A percentile compares a stretch with the other conserved stretches of the same genome.
Conservation (phyloP, 83 land plant genomes). For the Thuja plicata region DNA sequence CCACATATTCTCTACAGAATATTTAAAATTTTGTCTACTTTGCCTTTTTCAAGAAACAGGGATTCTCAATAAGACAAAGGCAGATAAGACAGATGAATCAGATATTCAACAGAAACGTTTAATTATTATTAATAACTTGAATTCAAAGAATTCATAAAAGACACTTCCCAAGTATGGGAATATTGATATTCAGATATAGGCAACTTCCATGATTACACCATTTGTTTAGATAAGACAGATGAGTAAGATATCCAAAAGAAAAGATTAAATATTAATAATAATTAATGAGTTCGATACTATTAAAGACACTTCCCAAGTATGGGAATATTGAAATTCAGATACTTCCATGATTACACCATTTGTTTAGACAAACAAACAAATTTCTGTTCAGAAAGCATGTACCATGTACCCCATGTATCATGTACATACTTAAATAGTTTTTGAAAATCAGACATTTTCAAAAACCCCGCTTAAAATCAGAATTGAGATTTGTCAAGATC, state of each 20-base stretch:
- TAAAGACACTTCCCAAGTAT: not conserved
- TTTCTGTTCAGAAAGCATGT: not conserved
- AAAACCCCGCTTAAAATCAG: not conserved
- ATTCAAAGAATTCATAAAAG: too few relatives aligned
- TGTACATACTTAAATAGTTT: not conserved
- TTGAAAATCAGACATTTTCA: not conserved
- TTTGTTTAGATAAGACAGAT: not conserved
- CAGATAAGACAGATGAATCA: not conserved
- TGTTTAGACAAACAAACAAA: not conserved
- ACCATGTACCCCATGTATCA: not conserved
- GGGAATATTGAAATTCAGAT: not conserved
- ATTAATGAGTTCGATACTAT: too few relatives aligned
- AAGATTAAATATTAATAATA: not conserved
- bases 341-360: not conserved
- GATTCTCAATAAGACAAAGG: not conserved
- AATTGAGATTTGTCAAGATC: constrained; percentile 40
- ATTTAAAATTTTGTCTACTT: too few relatives aligned
- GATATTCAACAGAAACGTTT: not conserved
- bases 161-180: constrained; percentile 8
- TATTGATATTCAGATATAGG: not conserved
- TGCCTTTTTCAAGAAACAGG: too few relatives aligned
- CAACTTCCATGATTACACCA: not conserved
- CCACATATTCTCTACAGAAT: too few relatives aligned
- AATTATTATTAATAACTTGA: too few relatives aligned
- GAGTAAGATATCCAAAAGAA: not conserved